Conservation (phyloP, 495 filamentous ascomycete genomes). For the Tetracladium setigerum region DNA sequence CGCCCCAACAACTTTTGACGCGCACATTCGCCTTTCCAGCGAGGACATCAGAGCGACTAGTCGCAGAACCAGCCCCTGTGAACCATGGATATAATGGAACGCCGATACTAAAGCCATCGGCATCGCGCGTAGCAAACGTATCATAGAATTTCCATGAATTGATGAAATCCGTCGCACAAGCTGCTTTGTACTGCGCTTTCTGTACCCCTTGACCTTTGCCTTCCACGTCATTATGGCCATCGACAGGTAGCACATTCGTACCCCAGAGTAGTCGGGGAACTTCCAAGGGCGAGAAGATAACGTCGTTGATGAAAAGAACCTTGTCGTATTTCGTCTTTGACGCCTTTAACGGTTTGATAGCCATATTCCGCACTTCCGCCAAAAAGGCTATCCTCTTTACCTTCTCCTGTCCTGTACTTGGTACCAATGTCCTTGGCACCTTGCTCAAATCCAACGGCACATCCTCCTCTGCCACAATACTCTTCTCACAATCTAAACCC, state of each 20-base stretch:
- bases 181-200: constrained; percentile 61
- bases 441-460: constrained; percentile 42
- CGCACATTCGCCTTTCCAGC: constrained; percentile 58
- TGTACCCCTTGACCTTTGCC: constrained; percentile 23
- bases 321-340: constrained; percentile 49
- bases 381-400: constrained; percentile 69
- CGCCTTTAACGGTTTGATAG: constrained; percentile 53
- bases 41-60: constrained; percentile 54
- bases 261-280: constrained; percentile 67
- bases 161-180: constrained; percentile 71
- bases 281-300: constrained; percentile 63
- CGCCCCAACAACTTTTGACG: constrained; percentile 75
- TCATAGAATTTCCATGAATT: constrained; percentile 77
- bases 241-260: constrained; percentile 41
- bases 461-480: constrained; percentile 36
- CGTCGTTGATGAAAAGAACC: constrained; percentile 70
- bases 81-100: constrained; percentile 75
- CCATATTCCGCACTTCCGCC: constrained; percentile 71
- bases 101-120: constrained; percentile 62
- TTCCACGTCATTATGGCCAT: constrained; percentile 27
- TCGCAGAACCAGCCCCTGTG: constrained; percentile 42
- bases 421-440: constrained; percentile 50
- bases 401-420: constrained; percentile 44
- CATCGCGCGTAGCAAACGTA: constrained; percentile 69
- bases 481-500: constrained; percentile 40